A percentile compares a stretch with the other conserved stretches of the same genome.
These are phyloP conservation scores for Aegilops tauschii DNA, from an alignment of 176 grass and related monocot genomes.

Conservation along the genomic window DNA sequence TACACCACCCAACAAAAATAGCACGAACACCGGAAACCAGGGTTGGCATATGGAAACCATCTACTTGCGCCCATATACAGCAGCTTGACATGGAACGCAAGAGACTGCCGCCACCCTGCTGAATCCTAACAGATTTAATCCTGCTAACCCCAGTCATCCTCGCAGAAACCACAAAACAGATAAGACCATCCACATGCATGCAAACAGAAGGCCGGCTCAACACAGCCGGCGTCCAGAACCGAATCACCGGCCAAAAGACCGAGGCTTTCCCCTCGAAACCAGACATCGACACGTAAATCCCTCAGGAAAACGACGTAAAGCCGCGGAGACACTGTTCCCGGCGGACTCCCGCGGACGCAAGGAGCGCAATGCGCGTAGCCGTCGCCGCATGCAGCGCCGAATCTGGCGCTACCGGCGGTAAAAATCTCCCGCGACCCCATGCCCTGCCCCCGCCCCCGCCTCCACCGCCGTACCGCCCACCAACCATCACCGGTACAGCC, in stretches of 20 bases:
- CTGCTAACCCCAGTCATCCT: not conserved
- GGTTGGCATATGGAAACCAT: not conserved
- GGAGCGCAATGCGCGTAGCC: slow-evolving; percentile 29
- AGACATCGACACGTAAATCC: slow-evolving; percentile 23
- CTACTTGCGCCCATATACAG: not conserved
- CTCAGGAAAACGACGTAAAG: slow-evolving; percentile 45
- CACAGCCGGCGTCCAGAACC: not conserved
- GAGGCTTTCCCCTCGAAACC: not conserved
- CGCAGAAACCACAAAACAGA: not conserved
- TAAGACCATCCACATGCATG: not conserved
- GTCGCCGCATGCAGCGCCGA: slow-evolving; percentile 23
- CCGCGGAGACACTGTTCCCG: not conserved
- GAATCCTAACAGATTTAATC: not conserved
- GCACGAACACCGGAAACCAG: not conserved
- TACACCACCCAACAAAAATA: not conserved
- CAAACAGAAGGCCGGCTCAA: not conserved
- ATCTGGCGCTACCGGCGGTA: not conserved
- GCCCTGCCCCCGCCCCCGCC: not conserved
- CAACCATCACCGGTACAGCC: not conserved
- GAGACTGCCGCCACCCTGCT: not conserved
- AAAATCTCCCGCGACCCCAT: not conserved
- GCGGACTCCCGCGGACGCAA: not conserved
- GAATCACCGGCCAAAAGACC: not conserved
- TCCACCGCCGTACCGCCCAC: not conserved
- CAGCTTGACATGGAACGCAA: not conserved